These are phyloP conservation scores for Toxoplasma gondii DNA, from an alignment of 169 alveolate genomes.

Conservation along the genomic window DNA sequence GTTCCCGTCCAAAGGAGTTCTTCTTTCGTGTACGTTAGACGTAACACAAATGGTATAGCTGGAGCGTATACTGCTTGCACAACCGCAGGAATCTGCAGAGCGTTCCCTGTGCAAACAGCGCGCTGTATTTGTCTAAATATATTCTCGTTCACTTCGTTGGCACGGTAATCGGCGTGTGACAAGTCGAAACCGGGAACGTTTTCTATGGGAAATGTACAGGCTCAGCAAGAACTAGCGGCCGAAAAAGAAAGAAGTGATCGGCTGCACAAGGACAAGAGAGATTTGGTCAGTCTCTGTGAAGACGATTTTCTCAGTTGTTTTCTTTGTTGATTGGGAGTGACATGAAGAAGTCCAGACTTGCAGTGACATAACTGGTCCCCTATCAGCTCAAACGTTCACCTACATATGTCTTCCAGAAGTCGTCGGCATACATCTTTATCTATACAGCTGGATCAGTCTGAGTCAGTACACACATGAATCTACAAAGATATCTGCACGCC, in stretches of 20 bases:
- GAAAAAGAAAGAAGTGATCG: neutral
- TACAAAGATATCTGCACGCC: neutral
- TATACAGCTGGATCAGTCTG: neutral
- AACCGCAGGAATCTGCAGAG: too few relatives aligned
- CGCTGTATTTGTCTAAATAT: too few relatives aligned
- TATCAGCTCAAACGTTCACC: neutral
- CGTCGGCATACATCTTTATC: neutral
- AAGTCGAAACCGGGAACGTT: too few relatives aligned
- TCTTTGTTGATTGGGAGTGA: neutral
- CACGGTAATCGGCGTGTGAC: too few relatives aligned
- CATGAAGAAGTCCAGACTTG: neutral
- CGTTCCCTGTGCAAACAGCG: too few relatives aligned
- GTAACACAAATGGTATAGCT: too few relatives aligned
- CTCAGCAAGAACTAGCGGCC: neutral
- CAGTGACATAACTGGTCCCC: neutral
- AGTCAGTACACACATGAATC: neutral
- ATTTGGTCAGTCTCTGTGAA: slow-evolving; percentile 1
- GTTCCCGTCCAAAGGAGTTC: too few relatives aligned
- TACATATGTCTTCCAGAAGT: neutral
- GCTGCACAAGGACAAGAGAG: slow-evolving; percentile 27
- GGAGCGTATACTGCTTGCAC: too few relatives aligned
- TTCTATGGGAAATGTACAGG: neutral
- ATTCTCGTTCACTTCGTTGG: too few relatives aligned
- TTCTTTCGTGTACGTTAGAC: too few relatives aligned
- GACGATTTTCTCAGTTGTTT: too few relatives aligned